Conservation (phyloP, 2,329 filamentous ascomycete species). For the Cercospora zeae-maydis region DNA sequence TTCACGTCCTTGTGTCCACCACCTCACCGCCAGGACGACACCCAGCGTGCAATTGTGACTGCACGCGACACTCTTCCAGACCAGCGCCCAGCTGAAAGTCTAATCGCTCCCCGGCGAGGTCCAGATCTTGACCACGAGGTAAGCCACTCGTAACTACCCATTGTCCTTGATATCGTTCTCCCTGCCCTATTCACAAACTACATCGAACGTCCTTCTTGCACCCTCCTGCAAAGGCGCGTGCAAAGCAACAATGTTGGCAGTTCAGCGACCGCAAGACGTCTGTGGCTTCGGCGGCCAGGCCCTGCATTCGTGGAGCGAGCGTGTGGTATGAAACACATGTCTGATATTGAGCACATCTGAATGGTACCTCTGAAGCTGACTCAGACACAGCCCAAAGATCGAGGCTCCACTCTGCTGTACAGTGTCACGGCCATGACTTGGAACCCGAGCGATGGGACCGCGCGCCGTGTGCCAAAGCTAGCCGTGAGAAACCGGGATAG, state of each 20-base stretch:
- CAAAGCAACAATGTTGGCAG: not conserved
- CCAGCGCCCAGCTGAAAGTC: conserved; percentile 1
- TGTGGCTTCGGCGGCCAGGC: not conserved
- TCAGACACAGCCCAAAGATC: not conserved
- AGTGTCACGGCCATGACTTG: conserved; percentile 6
- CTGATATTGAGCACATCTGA: not conserved
- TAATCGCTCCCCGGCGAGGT: not conserved
- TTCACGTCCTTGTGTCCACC: too few relatives aligned
- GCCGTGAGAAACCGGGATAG: conserved; percentile 22
- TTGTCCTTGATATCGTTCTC: not conserved
- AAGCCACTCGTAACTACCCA: not conserved
- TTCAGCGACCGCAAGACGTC: conserved; percentile 3
- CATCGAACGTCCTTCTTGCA: not conserved
- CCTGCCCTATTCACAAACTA: not conserved
- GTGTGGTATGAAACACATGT: not conserved
- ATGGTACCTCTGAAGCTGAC: not conserved
- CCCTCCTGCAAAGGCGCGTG: not conserved
- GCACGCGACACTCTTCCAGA: not conserved
- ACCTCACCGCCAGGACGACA: not conserved
- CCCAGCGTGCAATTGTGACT: not conserved
- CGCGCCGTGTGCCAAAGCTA: conserved; percentile 27
- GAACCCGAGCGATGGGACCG: conserved; percentile 16
- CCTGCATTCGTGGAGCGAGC: not conserved
- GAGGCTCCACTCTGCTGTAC: conserved; percentile 7
- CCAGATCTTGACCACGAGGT: not conserved